These are phyloP conservation scores for Pilatotrama ljubarskyi DNA, from an alignment of 768 basidiomycete species.

Conservation along the genomic window DNA sequence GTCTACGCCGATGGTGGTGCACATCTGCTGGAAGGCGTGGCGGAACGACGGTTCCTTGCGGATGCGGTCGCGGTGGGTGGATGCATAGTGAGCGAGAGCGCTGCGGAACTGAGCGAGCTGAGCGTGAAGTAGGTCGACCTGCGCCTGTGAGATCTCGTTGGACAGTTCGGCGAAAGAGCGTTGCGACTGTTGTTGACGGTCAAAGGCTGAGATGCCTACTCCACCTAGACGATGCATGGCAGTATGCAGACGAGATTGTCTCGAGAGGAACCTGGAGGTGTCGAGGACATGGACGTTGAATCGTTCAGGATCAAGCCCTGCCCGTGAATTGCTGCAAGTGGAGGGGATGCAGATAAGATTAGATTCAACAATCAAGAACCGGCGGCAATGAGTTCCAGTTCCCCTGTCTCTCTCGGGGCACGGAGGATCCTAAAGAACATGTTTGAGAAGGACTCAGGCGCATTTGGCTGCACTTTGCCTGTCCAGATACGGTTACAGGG, in stretches of 20 bases:
- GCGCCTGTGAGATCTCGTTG: constrained; percentile 68
- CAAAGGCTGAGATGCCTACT: constrained; percentile 86
- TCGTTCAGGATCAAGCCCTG: too few relatives aligned
- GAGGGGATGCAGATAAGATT: too few relatives aligned
- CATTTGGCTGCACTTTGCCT: too few relatives aligned
- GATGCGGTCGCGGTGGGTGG: constrained; percentile 82
- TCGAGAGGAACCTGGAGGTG: too few relatives aligned
- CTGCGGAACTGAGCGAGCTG: constrained; percentile 85
- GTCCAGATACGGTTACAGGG: too few relatives aligned
- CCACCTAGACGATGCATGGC: constrained; percentile 77
- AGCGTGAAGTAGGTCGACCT: constrained; percentile 75
- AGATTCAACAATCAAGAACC: too few relatives aligned
- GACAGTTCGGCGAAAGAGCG: constrained; percentile 84
- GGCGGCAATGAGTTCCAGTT: too few relatives aligned
- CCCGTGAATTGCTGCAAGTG: too few relatives aligned
- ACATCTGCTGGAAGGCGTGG: constrained; percentile 95
- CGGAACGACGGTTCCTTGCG: constrained; percentile 83
- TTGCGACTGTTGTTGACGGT: constrained; percentile 80
- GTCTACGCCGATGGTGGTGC: constrained; percentile 91
- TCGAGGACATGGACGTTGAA: background rate
- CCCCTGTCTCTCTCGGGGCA: too few relatives aligned
- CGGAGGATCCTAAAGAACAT: too few relatives aligned
- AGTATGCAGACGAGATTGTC: background rate
- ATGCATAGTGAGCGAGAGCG: constrained; percentile 77
- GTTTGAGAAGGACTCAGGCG: too few relatives aligned